Evolutionary conservation across 805 yeast species (phyloP).

Genomic region (Scheffersomyces spartinae): DNA sequence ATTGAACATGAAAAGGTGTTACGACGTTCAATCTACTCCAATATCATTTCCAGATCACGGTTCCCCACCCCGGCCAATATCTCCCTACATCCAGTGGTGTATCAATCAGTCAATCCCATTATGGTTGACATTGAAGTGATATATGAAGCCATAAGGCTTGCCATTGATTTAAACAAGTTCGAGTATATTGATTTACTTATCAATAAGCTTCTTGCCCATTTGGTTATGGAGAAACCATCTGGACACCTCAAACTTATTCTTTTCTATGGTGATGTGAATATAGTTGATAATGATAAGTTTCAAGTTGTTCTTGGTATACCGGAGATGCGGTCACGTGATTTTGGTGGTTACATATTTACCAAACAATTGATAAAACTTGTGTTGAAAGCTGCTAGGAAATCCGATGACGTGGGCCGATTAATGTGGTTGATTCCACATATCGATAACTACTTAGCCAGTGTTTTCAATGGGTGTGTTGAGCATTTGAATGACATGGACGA

Average conservation of each 20-base stretch:
- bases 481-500: conserved; percentile 1
- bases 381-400: conserved; percentile 11
- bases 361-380: conserved; percentile 12
- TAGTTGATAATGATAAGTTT: conserved; percentile 1
- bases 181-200: conserved; percentile 21
- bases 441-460: conserved; percentile 10
- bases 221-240: conserved; percentile 5
- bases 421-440: conserved; percentile 26
- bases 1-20: conserved; percentile 11
- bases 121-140: conserved; percentile 11
- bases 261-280: neutral
- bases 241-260: conserved; percentile 1
- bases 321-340: conserved; percentile 6
- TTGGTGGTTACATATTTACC: conserved; percentile 10
- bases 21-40: conserved; percentile 9
- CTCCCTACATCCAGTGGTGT: conserved; percentile 4
- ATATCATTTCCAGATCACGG: conserved; percentile 17
- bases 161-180: conserved; percentile 14
- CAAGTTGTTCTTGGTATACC: conserved; percentile 7
- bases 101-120: conserved; percentile 6
- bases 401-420: conserved; percentile 20
- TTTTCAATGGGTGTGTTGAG: conserved; percentile 2
- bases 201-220: conserved; percentile 18
- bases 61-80: conserved; percentile 3
- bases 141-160: conserved; percentile 16